phyloP scores from a whole-genome alignment of 108 stramenopile species.

The Conticribra weissflogii region DNA sequence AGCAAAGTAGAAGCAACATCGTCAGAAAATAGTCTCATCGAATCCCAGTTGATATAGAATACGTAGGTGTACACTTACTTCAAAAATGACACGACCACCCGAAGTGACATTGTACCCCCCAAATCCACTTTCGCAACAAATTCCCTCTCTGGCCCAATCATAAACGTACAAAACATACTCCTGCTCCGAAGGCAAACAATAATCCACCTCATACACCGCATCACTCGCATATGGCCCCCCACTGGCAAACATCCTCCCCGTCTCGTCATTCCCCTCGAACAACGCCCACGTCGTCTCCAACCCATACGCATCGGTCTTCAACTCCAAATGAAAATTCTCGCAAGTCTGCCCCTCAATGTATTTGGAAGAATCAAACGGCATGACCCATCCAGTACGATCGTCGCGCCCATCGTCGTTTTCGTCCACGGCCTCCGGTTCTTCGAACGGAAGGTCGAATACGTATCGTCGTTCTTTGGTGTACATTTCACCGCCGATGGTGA shows the following conservation, averaged over 20 bases:
- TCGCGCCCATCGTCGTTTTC: slow-evolving; percentile 30
- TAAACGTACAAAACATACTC: slow-evolving; percentile 37
- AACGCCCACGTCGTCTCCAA: slow-evolving; percentile 38
- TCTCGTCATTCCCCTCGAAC: slow-evolving; percentile 25
- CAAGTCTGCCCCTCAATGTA: slow-evolving; percentile 29
- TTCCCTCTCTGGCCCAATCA: slow-evolving; percentile 33
- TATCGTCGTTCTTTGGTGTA: slow-evolving; percentile 16
- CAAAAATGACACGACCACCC: slow-evolving; percentile 23
- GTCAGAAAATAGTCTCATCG: too few species aligned
- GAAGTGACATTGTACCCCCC: slow-evolving; percentile 27
- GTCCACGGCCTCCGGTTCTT: slow-evolving; percentile 30
- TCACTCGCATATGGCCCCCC: slow-evolving; percentile 40
- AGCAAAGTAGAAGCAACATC: too few species aligned
- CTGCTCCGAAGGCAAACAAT: slow-evolving; percentile 29
- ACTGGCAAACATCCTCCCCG: slow-evolving; percentile 28
- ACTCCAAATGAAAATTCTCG: slow-evolving; percentile 33
- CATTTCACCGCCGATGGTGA: slow-evolving; percentile 28
- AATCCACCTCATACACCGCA: slow-evolving; percentile 22
- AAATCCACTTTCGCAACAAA: slow-evolving; percentile 31
- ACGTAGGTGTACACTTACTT: too few species aligned
- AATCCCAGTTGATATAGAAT: too few species aligned
- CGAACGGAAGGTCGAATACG: slow-evolving; percentile 32
- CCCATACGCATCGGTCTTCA: slow-evolving; percentile 33
- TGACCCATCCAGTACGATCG: slow-evolving; percentile 33
- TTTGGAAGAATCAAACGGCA: slow-evolving; percentile 38